Conservation (phyloP, 2,329 filamentous ascomycete genomes). For the Neopestalotiopsis rosae region DNA sequence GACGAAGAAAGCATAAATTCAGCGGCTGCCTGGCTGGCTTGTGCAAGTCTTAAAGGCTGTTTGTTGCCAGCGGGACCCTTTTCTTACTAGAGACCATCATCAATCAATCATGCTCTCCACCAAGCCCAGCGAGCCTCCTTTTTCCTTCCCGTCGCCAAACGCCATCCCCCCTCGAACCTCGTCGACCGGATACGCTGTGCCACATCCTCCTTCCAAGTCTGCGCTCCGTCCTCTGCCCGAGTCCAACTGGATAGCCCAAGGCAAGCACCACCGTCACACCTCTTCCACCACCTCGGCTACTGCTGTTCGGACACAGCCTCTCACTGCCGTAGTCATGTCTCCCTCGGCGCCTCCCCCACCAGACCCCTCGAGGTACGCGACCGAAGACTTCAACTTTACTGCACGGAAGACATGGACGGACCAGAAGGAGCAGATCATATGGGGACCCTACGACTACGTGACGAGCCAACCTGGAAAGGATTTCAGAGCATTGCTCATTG, state of each 20-base stretch:
- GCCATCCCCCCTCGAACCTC: constrained; percentile 77
- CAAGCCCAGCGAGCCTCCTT: constrained; percentile 16
- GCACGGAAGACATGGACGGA: constrained; percentile 65
- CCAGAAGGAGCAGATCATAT: constrained; percentile 78
- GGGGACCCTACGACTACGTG: constrained; percentile 83
- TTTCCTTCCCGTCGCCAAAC: constrained; percentile 59
- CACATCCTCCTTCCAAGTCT: constrained; percentile 39
- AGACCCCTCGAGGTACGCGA: constrained; percentile 58
- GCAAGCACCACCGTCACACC: constrained; percentile 37
- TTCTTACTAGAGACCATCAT: not conserved
- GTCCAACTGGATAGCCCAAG: constrained; percentile 60
- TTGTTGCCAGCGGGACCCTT: not conserved
- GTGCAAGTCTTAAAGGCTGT: constrained; percentile 3
- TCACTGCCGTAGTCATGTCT: constrained; percentile 40
- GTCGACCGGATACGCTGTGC: constrained; percentile 58
- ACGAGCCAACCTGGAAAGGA: constrained; percentile 82
- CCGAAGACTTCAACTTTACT: constrained; percentile 60
- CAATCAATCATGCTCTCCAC: constrained; percentile 13
- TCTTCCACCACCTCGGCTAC: constrained; percentile 26
- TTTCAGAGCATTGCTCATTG: constrained; percentile 79
- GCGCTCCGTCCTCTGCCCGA: constrained; percentile 63
- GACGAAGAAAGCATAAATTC: constrained; percentile 10
- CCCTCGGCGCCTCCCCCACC: constrained; percentile 45
- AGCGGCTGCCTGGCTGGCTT: constrained; percentile 18
- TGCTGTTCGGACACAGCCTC: constrained; percentile 15